Evolutionary conservation across 2,329 filamentous ascomycete genomes (phyloP), one percentile per base, ranked within the genome.

Genomic region (Magnaporthiopsis poae): DNA sequence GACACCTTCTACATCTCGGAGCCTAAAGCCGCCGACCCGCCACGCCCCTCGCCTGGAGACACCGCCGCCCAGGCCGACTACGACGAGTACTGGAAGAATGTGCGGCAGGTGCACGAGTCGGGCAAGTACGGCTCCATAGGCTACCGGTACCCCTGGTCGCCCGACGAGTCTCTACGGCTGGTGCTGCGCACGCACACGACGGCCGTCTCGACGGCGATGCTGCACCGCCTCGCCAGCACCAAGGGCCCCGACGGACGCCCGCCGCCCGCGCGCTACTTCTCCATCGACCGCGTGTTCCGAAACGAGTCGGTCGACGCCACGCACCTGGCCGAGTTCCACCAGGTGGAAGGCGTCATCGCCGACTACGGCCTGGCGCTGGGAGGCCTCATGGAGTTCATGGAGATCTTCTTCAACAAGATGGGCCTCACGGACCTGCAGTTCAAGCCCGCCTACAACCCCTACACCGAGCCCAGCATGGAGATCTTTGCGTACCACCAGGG

Each of bases 301-400:
- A 99, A 99, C 78, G 95, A 99, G 80, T 92, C 92, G 2, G 93
- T 99, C 67, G 95, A 99, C 74, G 93, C 93, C 18, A 99, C 95
- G 11, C 95, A 99, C 82, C 80, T 99, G 74, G 93, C 92, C 59
- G 95, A 99, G 78, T 99, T 99, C 84, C 95, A 99, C 80, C 95
- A 99, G 77, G 91, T 98, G 46, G 95, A 99, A 80, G 95, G 95
- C 78, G 94, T 99, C 64, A 98, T 99, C 79, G 95, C 95, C 33
- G 95, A 99, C 79, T 98, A 96, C 77, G 90, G 90, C 52, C 83
- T 99, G 69, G 96, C 94, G 0, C 85, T 98, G 25, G 95, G 95
- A 71, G 95, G 93, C 62, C 82, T 98, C 67, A 96, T 97, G 83
- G 91, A 85, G 86, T 72, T 72, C 65, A 72, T 79, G 71, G 68